These are phyloP conservation scores for Panus rudis DNA, from an alignment of 768 basidiomycete genomes.

Conservation along the genomic window DNA sequence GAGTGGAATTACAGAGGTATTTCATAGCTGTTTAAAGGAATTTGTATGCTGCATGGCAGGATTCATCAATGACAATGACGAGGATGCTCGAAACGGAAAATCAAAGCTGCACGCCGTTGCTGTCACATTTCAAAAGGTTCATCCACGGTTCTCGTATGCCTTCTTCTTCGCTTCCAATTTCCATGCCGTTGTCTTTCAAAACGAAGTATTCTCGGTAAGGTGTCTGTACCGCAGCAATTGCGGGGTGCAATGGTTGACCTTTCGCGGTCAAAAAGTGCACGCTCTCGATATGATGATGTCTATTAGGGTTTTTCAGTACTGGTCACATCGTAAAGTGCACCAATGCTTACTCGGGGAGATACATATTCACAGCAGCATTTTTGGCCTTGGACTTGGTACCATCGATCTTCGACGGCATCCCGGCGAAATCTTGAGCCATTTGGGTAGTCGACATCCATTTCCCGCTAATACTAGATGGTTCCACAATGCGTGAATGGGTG, in stretches of 20 bases:
- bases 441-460: slow-evolving; percentile 57
- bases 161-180: slow-evolving; percentile 71
- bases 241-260: slow-evolving; percentile 44
- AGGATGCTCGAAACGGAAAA: too few relatives aligned
- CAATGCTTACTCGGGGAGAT: slow-evolving; percentile 51
- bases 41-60: too few relatives aligned
- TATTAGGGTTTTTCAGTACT: slow-evolving; percentile 19
- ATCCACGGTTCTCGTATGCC: slow-evolving; percentile 61
- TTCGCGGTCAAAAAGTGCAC: slow-evolving; percentile 50
- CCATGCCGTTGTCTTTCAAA: slow-evolving; percentile 70
- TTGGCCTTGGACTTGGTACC: slow-evolving; percentile 12
- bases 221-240: slow-evolving; percentile 66
- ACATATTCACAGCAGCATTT: slow-evolving; percentile 41
- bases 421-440: slow-evolving; percentile 69
- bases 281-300: slow-evolving; percentile 74
- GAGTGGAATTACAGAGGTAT: too few relatives aligned
- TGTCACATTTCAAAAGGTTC: slow-evolving; percentile 44
- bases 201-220: slow-evolving; percentile 62
- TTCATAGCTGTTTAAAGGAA: too few relatives aligned
- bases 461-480: slow-evolving; percentile 52
- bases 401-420: slow-evolving; percentile 26
- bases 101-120: background rate
- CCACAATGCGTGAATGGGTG: background rate
- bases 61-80: too few relatives aligned
- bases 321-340: background rate